Evolutionary conservation across 768 basidiomycete genomes (phyloP), one percentile per base, ranked within the genome.

Genomic region (Cystobasidium onofrii): DNA sequence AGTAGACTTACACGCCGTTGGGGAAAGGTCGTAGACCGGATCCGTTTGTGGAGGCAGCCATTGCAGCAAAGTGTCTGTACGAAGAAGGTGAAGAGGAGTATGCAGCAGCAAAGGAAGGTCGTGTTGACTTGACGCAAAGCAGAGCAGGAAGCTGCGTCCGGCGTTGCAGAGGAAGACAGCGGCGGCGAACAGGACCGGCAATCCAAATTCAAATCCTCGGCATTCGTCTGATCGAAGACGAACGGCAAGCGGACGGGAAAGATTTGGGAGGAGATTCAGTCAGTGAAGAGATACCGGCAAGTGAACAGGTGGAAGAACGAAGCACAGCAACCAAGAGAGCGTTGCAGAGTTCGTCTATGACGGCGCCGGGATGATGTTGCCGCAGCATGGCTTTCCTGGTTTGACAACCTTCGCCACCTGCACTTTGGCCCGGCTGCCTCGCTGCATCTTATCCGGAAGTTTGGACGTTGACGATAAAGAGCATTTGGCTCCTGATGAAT

Each of bases 1-100:
- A n/a, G n/a, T n/a, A n/a, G n/a, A 52, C 69, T 29, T 44, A 71
- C 69, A 71, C 69, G 25, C 69, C 69, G 33, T 71, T 71, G 36
- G 33, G 33, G 55, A 71, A 71, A 34, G 69, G 69, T 33, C 69
- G 10, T 10, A 52, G 52, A 36, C 50, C 33, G 55, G 50, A 20
- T 27, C 69, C 69, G 69, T 71, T 71, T 2, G 69, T 71, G 20
- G 63, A 27, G 9, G 54, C 54, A 36, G 52, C n/a, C 69, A 71
- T 71, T 7, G 15, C 46, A 50, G 63, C 1, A 10, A 17, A 54
- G 61, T 61, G 39, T 29, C 7, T 50, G 41, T 29, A 44, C 20
- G 44, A 52, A 2, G 44, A 31, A 44, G n/a, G 46, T 52, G 46
- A 46, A 10, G 46, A 46, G 65, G 64, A 33, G 43, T 46, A 67